These are phyloP conservation scores for Trypethelium eluteriae DNA, from an alignment of 495 filamentous ascomycete genomes.

Conservation along the genomic window DNA sequence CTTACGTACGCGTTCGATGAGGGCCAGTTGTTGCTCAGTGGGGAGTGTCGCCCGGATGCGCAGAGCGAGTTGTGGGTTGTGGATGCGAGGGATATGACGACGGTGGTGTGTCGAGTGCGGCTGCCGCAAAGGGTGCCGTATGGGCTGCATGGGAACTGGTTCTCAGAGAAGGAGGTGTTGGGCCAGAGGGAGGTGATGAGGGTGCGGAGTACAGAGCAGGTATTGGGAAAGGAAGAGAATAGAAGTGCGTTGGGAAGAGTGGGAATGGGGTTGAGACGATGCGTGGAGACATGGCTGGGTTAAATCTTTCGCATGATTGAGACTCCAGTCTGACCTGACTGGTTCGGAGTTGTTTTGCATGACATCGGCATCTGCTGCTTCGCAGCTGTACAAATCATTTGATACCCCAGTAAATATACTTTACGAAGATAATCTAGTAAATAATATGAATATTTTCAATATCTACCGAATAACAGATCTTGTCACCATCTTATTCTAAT, in stretches of 20 bases:
- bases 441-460: neutral
- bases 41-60: slow-evolving; percentile 30
- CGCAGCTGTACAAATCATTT: neutral
- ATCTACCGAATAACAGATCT: neutral
- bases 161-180: slow-evolving; percentile 47
- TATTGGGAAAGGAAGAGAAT: slow-evolving; percentile 11
- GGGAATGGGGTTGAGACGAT: slow-evolving; percentile 20
- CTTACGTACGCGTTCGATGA: slow-evolving; percentile 57
- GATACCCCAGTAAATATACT: neutral
- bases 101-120: slow-evolving; percentile 46
- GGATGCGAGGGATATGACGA: slow-evolving; percentile 50
- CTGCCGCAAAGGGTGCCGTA: slow-evolving; percentile 60
- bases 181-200: slow-evolving; percentile 29
- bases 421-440: neutral
- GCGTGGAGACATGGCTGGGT: slow-evolving; percentile 19
- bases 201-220: slow-evolving; percentile 18
- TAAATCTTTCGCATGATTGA: slow-evolving; percentile 7
- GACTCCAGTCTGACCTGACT: neutral
- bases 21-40: slow-evolving; percentile 40
- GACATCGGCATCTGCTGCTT: neutral
- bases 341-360: neutral
- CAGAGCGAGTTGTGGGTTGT: slow-evolving; percentile 59
- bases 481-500: neutral
- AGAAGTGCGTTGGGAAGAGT: neutral
- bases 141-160: slow-evolving; percentile 60